phyloP scores from a whole-genome alignment of 345 rosid genomes.

The Punica granatum region DNA sequence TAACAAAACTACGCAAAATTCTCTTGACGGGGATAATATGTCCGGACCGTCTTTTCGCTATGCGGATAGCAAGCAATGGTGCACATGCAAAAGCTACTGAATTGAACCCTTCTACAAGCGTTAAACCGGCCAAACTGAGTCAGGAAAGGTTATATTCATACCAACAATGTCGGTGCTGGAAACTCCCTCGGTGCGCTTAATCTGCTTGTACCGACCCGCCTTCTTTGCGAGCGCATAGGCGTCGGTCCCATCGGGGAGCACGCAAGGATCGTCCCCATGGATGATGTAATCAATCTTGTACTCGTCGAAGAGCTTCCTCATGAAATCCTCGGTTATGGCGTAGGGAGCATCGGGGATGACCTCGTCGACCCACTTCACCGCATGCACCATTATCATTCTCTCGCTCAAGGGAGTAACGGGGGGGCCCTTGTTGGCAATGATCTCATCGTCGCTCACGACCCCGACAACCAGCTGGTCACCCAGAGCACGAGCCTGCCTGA shows the following conservation, averaged over 20 bases:
- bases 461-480: constrained; percentile 73
- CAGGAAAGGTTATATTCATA: constrained; percentile 10
- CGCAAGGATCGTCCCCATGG: constrained; percentile 78
- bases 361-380: constrained; percentile 77
- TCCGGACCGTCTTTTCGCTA: background rate
- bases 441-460: constrained; percentile 65
- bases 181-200: constrained; percentile 78
- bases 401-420: constrained; percentile 66
- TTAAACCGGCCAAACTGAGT: background rate
- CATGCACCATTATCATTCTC: constrained; percentile 66
- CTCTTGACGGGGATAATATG: background rate
- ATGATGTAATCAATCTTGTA: constrained; percentile 63
- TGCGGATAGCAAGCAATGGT: background rate
- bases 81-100: background rate
- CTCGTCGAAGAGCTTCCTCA: constrained; percentile 59
- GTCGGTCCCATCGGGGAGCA: constrained; percentile 73
- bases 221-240: constrained; percentile 71
- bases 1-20: background rate
- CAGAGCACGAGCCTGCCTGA: constrained; percentile 63
- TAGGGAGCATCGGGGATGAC: constrained; percentile 70
- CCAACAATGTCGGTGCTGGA: constrained; percentile 82
- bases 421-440: constrained; percentile 66
- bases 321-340: constrained; percentile 64
- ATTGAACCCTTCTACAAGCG: background rate
- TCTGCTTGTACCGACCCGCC: constrained; percentile 75